Evolutionary conservation across 208 protist species (phyloP), one percentile per base, ranked within the genome.

Genomic region (Crithidia expoeki): DNA sequence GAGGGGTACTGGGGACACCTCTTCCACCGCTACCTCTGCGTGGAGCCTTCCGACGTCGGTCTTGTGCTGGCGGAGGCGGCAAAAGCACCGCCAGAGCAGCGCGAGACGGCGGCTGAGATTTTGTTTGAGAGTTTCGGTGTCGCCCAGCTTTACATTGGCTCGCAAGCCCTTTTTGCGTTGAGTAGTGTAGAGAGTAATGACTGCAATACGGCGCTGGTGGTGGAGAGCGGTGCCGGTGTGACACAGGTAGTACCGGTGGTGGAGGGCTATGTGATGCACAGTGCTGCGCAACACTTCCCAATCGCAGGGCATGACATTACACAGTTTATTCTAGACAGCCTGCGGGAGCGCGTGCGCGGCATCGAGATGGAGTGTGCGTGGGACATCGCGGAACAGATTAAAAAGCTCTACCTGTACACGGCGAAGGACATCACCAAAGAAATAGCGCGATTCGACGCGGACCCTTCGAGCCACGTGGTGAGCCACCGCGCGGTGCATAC

Each of bases 41-140:
- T 97, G 68, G 98, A 99, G 69, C 98, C 99, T 27, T 95, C 98
- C 68, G 98, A 99, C 49, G 96, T 99, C 68, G 89, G 94, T 55
- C 91, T 99, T 59, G 67, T 99, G 58, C 83, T 99, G 60, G 99
- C 99, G 14, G 99, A 99, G 85, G 93, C 98, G 33, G 97, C 98
- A 10, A 75, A 98, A 40, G 99, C 99, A 79, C 78, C 98, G 21
- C 98, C 97, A 21, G 98, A 99, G 77, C 99, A 99, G 81, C 92
- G 84, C 62, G 98, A 99, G 84, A 95, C 94, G 53, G 97, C 92
- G 2, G 98, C 98, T 19, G 98, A 99, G 76, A 96, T 99, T 56
- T 98, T 99, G 96, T 99, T 99, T 76, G 98, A 99, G 79, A 99
- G 97, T 5, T 99, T 99, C 79, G 99, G 99, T 71, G 98, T 99